Base-by-base conservation (phyloP, 176 grass and related monocot genomes). In the Calamus simplicifolius region DNA sequence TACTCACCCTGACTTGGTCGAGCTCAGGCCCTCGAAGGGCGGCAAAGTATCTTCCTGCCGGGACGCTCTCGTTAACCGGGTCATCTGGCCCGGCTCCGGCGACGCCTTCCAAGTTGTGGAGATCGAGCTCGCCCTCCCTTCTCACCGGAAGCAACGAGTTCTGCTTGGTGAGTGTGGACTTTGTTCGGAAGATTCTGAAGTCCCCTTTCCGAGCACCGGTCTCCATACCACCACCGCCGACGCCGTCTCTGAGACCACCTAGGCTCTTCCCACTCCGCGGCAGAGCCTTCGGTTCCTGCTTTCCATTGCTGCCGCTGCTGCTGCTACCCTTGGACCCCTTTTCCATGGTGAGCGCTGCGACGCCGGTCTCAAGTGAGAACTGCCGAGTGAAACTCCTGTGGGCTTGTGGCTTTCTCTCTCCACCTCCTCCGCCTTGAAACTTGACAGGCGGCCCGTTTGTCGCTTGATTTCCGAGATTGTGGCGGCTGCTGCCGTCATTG, bases 181-280 rank as follows among this genome's bases (percentile, higher is more conserved):
- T 97, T 51, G 92, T 97, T 52, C 92, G 81, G 71, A 97, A 97
- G 18, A 97, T 82, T 66, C 81, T 97, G 75, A 97, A 97, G 64
- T 97, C 92, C 12, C 83, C 80, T 51, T 80, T 80, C 27, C 83
- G 77, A 4, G 67, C 31, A 4, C 59, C 66, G 15, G 28, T 19
- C 19, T 61, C 72, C 35, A 43, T 10, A 5, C 53, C 38, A 59
- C 50, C 59, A 17, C 29, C 70, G 57, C 25, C 58, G 49, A 51
- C 52, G 56, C 19, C 61, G 10, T 49, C 70, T 5, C 68, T 50
- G 52, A 6, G 29, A 25, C 68, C 80, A 2, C 87, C 83, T 67
- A 91, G 80, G 84, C 92, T 97, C 72, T 63, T 82, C 26, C 86
- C 92, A 59, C 81, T 97, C 71, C 92, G 87, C 5, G 78, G 65